These are phyloP conservation scores for Xerocomus potaroensis DNA, from an alignment of 768 basidiomycete species.

Conservation along the genomic window DNA sequence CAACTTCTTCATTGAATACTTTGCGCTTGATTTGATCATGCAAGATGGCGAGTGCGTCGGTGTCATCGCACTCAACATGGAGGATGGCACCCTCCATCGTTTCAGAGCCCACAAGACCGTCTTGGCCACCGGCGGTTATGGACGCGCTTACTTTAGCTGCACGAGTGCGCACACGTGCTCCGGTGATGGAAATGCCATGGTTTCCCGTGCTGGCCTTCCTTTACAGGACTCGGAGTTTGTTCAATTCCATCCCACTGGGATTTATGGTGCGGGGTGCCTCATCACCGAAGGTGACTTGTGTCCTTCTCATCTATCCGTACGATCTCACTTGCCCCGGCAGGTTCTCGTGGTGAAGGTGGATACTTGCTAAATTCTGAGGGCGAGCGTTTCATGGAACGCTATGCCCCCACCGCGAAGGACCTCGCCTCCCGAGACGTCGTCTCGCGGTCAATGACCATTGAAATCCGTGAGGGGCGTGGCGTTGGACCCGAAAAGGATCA, in stretches of 20 bases:
- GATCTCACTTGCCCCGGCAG: slow-evolving; percentile 35
- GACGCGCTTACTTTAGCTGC: slow-evolving; percentile 97
- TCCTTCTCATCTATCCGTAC: background rate
- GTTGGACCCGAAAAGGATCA: slow-evolving; percentile 99
- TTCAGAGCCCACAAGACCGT: slow-evolving; percentile 99
- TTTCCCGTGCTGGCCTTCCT: slow-evolving; percentile 91
- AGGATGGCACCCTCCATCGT: slow-evolving; percentile 97
- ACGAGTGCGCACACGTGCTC: slow-evolving; percentile 99
- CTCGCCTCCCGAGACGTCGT: slow-evolving; percentile 99
- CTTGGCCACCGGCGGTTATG: slow-evolving; percentile 96
- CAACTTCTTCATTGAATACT: slow-evolving; percentile 99
- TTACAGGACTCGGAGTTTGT: slow-evolving; percentile 98
- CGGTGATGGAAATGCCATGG: slow-evolving; percentile 99
- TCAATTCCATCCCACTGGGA: slow-evolving; percentile 99
- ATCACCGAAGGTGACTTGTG: slow-evolving; percentile 83
- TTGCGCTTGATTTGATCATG: slow-evolving; percentile 99
- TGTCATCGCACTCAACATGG: slow-evolving; percentile 99
- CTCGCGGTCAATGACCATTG: slow-evolving; percentile 98
- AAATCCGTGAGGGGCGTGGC: slow-evolving; percentile 98
- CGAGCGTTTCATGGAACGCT: slow-evolving; percentile 99
- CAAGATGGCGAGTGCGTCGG: slow-evolving; percentile 98
- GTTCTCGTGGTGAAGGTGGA: slow-evolving; percentile 98
- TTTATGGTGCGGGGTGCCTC: slow-evolving; percentile 98
- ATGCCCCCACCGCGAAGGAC: slow-evolving; percentile 99
- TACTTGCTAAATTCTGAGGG: slow-evolving; percentile 91